Conservation (phyloP, 2,329 filamentous ascomycete species). For the Diaporthe ilicicola region DNA sequence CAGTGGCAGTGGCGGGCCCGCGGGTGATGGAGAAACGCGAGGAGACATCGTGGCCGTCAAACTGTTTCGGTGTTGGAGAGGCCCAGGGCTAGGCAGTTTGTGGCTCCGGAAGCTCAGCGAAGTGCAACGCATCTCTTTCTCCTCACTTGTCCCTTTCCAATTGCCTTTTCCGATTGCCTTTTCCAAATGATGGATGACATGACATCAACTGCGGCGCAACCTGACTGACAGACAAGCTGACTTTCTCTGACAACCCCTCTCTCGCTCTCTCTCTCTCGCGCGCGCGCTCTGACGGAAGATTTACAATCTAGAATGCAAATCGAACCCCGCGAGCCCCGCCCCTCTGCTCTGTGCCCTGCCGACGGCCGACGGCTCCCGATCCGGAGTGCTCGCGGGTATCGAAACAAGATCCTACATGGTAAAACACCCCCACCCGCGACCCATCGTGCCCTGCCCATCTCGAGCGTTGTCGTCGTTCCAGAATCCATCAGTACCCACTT, state of each 20-base stretch:
- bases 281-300: background rate
- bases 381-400: slow-evolving; percentile 24
- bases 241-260: background rate
- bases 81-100: background rate
- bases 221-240: background rate
- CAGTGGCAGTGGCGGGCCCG: slow-evolving; percentile 7
- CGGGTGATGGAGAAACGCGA: slow-evolving; percentile 12
- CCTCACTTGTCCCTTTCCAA: too few species aligned
- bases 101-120: background rate
- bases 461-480: slow-evolving; percentile 16
- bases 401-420: slow-evolving; percentile 27
- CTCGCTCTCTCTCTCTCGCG: background rate
- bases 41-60: slow-evolving; percentile 7
- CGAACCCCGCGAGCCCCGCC: too few species aligned
- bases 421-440: slow-evolving; percentile 23
- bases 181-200: background rate
- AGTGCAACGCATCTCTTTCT: background rate
- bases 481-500: slow-evolving; percentile 5
- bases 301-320: background rate
- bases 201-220: background rate
- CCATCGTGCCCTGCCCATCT: slow-evolving; percentile 14
- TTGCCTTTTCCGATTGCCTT: too few species aligned
- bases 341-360: slow-evolving; percentile 1
- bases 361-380: slow-evolving; percentile 26
- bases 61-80: slow-evolving; percentile 5